A percentile compares a stretch with the other conserved stretches of the same genome.
Evolutionary conservation across 2,329 filamentous ascomycete genomes (phyloP).

Genomic region (Onygenales sp.): DNA sequence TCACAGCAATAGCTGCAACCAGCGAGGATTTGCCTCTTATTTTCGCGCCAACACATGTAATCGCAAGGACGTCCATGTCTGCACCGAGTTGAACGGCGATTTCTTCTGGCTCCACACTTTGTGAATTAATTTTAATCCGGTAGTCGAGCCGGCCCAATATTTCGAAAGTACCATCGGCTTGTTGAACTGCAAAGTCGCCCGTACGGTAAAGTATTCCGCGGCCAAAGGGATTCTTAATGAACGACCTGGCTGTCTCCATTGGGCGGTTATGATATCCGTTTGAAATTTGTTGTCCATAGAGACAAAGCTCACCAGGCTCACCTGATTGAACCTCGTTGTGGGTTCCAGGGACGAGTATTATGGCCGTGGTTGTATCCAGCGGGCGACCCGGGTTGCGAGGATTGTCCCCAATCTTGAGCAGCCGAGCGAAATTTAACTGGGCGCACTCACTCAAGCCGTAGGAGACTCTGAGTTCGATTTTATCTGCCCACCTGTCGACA

Average conservation of each 20-base stretch:
- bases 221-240: slow-evolving; percentile 12
- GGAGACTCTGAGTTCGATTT: slow-evolving; percentile 1
- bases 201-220: slow-evolving; percentile 9
- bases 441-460: slow-evolving; percentile 8
- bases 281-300: slow-evolving; percentile 28
- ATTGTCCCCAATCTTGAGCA: background rate
- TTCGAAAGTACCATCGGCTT: slow-evolving; percentile 10
- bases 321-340: slow-evolving; percentile 15
- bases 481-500: background rate
- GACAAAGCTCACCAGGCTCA: slow-evolving; percentile 19
- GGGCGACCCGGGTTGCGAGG: slow-evolving; percentile 8
- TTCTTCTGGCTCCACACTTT: slow-evolving; percentile 34
- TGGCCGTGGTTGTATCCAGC: slow-evolving; percentile 9
- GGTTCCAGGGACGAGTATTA: slow-evolving; percentile 22
- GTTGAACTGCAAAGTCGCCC: slow-evolving; percentile 12
- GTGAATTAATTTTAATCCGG: slow-evolving; percentile 9
- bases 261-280: slow-evolving; percentile 24
- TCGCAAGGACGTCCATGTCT: background rate
- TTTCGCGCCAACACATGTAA: background rate
- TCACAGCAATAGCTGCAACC: background rate
- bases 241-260: slow-evolving; percentile 8
- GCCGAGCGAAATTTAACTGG: background rate
- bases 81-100: slow-evolving; percentile 17
- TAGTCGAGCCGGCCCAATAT: slow-evolving; percentile 10
- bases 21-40: background rate